These are phyloP conservation scores for Chloromonas sp. DNA, from an alignment of 163 green algal species.

Conservation along the genomic window DNA sequence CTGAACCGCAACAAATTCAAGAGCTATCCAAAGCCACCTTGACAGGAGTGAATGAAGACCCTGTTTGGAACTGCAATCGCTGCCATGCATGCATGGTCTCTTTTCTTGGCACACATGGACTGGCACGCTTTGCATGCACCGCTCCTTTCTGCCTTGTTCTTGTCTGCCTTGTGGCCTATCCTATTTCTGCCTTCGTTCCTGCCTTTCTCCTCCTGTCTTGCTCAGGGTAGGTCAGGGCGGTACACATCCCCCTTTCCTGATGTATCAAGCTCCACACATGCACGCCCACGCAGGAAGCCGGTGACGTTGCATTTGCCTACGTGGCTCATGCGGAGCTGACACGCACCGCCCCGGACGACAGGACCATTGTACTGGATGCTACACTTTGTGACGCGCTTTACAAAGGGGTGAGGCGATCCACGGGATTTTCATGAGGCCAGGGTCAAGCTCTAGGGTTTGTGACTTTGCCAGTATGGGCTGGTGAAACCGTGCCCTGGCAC, in stretches of 20 bases:
- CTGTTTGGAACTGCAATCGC: neutral
- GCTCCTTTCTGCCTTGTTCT: neutral
- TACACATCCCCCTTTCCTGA: no score
- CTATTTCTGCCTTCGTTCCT: no score
- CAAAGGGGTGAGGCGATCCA: conserved; percentile 22
- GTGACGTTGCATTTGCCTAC: conserved; percentile 40
- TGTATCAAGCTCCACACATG: neutral
- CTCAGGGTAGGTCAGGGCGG: no score
- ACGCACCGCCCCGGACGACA: conserved; percentile 11
- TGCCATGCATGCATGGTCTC: neutral
- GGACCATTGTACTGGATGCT: conserved; percentile 27
- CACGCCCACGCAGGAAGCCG: neutral
- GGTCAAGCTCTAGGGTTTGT: no score
- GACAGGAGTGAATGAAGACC: neutral
- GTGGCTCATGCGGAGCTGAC: conserved; percentile 38
- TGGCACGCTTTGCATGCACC: no score
- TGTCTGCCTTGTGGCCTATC: neutral
- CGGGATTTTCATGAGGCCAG: no score
- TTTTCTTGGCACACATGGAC: neutral
- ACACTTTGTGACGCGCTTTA: conserved; percentile 46
- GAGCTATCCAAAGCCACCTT: no score
- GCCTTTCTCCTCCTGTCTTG: no score
- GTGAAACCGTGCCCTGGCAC: no score
- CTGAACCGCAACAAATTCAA: no score
- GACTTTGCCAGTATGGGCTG: no score